Evolutionary conservation across 2,329 filamentous ascomycete genomes (phyloP), one percentile per base, ranked within the genome.

Genomic region (Neofusicoccum umdonicola): DNA sequence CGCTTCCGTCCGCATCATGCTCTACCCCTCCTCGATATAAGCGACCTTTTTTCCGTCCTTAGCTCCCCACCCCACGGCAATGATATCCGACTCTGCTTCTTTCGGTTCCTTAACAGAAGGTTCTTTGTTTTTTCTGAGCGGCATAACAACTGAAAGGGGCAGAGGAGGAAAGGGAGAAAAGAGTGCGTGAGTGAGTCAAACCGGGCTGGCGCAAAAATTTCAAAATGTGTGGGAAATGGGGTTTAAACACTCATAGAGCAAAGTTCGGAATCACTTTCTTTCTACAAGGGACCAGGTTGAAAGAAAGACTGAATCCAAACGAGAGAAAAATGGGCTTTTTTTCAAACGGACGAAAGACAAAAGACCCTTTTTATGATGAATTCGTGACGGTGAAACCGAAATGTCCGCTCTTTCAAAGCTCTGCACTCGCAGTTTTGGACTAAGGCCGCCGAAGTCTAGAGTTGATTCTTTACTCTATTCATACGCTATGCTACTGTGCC

Each of bases 1-100:
- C 45, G 68, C 92, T 80, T 92, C 90, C 76, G 90, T 95, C 84
- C 89, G 92, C 83, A 87, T 96, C 82, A 96, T 96, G 92, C 87
- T 96, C 82, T 96, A 96, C 87, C 92, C 92, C 22, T 65, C 64
- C 17, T 65, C 64, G 57, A 65, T 65, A 62, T 65, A 65, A 56
- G 15, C 44, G 44, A 15, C 19, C 44, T 19, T 50, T 27, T 50
- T 31, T 45, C 39, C 39, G 7, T 5, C 39, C 11, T 34, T 8
- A 7, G 45, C 12, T 27, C 13, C 31, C 19, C 52, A 17, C 15
- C 22, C 54, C 12, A 50, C 45, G 17, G 45, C 45, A 31, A 31
- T 7, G 27, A 31, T 31, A 31, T 31, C 5, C 27, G 27, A 31
- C 27, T 31, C 27, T 31, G 27, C 27, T 31, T 31, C 27, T 31